Evolutionary conservation across 2,329 filamentous ascomycete species (phyloP).

Genomic region (Tolypocladium album): DNA sequence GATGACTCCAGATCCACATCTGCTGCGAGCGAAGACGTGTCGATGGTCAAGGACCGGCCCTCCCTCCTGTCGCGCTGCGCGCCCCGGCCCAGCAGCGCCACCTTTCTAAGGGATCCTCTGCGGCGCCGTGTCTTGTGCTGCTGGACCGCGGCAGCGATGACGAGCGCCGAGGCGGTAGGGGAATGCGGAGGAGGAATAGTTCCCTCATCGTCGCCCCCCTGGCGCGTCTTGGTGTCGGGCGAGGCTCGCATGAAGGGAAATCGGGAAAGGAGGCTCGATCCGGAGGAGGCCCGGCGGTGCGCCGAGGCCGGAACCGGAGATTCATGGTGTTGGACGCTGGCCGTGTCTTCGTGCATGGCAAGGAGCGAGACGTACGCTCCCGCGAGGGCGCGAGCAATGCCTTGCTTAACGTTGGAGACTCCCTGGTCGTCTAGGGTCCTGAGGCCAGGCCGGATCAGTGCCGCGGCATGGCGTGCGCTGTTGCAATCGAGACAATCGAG

Average conservation of each 20-base stretch:
- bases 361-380: too few species aligned
- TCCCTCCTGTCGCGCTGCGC: conserved; percentile 50
- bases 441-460: neutral
- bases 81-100: conserved; percentile 69
- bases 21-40: conserved; percentile 23
- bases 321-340: neutral
- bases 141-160: conserved; percentile 21
- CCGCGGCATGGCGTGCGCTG: neutral
- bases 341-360: conserved; percentile 3
- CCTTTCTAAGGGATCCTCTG: conserved; percentile 79
- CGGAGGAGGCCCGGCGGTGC: conserved; percentile 39
- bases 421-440: neutral
- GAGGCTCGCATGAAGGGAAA: conserved; percentile 54
- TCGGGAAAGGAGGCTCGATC: conserved; percentile 54
- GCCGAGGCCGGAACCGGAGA: conserved; percentile 7
- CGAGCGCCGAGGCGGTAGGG: conserved; percentile 9
- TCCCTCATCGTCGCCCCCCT: conserved; percentile 21
- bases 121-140: conserved; percentile 52
- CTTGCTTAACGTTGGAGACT: neutral
- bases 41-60: conserved; percentile 31
- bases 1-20: conserved; percentile 10
- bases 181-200: neutral
- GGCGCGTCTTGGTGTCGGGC: conserved; percentile 16
- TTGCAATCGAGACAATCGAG: neutral
- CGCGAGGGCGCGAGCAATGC: neutral